Evolutionary conservation across 2,329 filamentous ascomycete species (phyloP).

Genomic region (Ceratocystis huliohia): DNA sequence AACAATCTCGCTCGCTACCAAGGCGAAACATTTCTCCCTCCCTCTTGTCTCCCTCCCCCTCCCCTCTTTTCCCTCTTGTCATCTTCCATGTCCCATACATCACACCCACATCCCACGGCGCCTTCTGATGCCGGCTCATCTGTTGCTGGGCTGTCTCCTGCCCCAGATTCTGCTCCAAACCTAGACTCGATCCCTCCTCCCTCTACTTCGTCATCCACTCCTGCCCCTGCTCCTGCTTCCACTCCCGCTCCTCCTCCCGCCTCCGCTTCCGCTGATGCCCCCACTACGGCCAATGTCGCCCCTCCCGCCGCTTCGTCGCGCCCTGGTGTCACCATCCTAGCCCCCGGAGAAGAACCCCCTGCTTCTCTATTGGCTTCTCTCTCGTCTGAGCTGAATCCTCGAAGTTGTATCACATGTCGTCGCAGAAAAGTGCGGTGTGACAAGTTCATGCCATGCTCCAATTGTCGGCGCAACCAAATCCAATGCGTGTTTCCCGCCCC

Average conservation of each 20-base stretch:
- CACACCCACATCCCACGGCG: neutral
- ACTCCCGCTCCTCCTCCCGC: neutral
- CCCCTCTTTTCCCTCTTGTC: neutral
- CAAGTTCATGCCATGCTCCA: conserved; percentile 63
- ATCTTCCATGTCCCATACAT: conserved; percentile 7
- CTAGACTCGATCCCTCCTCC: neutral
- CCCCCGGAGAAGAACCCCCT: conserved; percentile 20
- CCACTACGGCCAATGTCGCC: neutral
- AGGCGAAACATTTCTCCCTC: neutral
- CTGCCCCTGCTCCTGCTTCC: neutral
- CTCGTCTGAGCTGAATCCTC: conserved; percentile 32
- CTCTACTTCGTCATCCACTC: neutral
- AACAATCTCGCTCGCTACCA: neutral
- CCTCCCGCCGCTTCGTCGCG: conserved; percentile 20
- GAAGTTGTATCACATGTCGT: conserved; percentile 39
- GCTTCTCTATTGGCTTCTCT: conserved; percentile 16
- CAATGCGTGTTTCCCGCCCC: conserved; percentile 64
- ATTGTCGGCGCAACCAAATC: conserved; percentile 57
- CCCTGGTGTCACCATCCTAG: conserved; percentile 20
- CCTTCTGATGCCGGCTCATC: conserved; percentile 14
- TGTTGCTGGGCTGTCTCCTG: conserved; percentile 6
- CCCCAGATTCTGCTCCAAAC: neutral
- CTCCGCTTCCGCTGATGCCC: neutral
- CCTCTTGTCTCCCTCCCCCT: neutral
- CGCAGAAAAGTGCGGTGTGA: conserved; percentile 63